These are phyloP conservation scores for Tremellales sp. DNA, from an alignment of 1,284 basidiomycete genomes.

Conservation along the genomic window DNA sequence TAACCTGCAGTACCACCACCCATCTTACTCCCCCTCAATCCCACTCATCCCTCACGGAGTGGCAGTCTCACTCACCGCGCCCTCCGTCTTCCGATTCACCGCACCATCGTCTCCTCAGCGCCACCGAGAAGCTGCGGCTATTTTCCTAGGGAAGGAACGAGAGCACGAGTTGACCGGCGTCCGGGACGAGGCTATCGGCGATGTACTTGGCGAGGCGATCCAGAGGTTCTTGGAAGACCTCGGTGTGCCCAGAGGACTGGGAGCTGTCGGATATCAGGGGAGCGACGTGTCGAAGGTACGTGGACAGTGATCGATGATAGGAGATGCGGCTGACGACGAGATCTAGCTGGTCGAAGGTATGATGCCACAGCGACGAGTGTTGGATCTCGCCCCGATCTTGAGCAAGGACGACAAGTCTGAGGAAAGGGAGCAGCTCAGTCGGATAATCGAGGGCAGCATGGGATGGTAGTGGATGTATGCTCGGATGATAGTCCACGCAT, in stretches of 20 bases:
- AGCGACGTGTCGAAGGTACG: constrained; percentile 35
- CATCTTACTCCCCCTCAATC: constrained; percentile 72
- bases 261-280: constrained; percentile 71
- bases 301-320: neutral
- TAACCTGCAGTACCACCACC: constrained; percentile 66
- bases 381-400: constrained; percentile 43
- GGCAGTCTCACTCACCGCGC: constrained; percentile 84
- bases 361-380: constrained; percentile 44
- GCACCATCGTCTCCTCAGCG: constrained; percentile 84
- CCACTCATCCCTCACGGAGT: constrained; percentile 93
- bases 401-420: constrained; percentile 68
- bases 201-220: constrained; percentile 80
- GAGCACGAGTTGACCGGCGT: constrained; percentile 70
- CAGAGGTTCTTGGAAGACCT: constrained; percentile 83
- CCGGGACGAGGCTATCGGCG: constrained; percentile 76
- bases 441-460: constrained; percentile 56
- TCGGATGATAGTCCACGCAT: no score
- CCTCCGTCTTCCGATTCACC: constrained; percentile 86
- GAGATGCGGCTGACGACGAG: neutral
- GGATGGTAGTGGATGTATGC: constrained; percentile 30
- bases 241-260: constrained; percentile 80
- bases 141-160: constrained; percentile 67
- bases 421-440: constrained; percentile 69
- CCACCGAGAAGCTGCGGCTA: constrained; percentile 80
- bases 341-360: constrained; percentile 42